Base-by-base conservation (phyloP, 208 protist genomes). In the Acanthamoeba castellanii region DNA sequence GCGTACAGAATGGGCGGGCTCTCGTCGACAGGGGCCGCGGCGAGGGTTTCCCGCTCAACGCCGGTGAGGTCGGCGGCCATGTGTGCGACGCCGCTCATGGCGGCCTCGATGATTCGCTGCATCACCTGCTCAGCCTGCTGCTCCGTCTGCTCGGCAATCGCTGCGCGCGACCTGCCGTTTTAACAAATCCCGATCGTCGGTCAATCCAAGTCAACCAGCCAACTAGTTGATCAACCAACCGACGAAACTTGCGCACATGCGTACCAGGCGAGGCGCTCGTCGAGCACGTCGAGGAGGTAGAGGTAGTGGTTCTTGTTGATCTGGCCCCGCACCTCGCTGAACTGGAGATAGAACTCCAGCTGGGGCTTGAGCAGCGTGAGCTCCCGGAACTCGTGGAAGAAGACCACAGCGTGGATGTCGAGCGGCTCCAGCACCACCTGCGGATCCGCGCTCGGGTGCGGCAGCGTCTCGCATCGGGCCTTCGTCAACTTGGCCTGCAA, bases 241-340 rank as follows among this genome's bases (percentile, higher is more conserved):
- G 37, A 37, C 37, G 37, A 37, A 37, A 37, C 37, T 0, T 37
- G 37, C 37, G 37, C 42, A 47, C 5, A 8, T 6, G 25, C 47
- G 76, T 47, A 85, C 87, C 87, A 92, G 42, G 87, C 87, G n/a
- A 92, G 64, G 18, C 87, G 50, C 59, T 92, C 59, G 37, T 92
- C 87, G 59, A 92, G 59, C 30, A 92, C 87, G 76, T 66, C 42
- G 13, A 92, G 47, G 20, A 92, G 52, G 64, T 76, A 92, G 64
- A 92, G 32, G 87, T 92, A 92, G 25, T 92, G 87, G 37, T 92
- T 66, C 45, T 92, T 92, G 87, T 92, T 92, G 47, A 92, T 66
- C 25, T 92, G 59, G 37, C 50, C 50, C 8, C 34, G 32, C 42
- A 92, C 87, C 30, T 92, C 55, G 52, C 87, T 92, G 52, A 92